Percentiles rank a stretch among this genome's conserved stretches.
These are phyloP conservation scores for Tolypocladium ophioglossoides DNA, from an alignment of 2,329 filamentous ascomycete species.

Conservation along the genomic window DNA sequence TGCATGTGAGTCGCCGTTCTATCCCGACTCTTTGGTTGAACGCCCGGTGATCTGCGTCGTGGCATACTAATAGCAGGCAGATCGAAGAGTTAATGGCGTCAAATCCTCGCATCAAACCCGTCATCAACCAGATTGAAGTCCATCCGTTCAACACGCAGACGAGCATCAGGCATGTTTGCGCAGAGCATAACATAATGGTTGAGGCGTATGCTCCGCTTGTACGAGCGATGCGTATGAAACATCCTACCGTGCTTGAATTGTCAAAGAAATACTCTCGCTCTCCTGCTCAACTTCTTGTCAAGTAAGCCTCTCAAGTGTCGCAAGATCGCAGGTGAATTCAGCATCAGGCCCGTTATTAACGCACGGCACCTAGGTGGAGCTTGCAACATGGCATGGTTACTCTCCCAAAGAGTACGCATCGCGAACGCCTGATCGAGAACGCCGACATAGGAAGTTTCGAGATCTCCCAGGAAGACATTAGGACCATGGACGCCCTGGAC, in stretches of 20 bases:
- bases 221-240: slow-evolving; percentile 57
- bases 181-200: slow-evolving; percentile 55
- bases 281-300: slow-evolving; percentile 62
- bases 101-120: slow-evolving; percentile 50
- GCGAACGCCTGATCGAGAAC: slow-evolving; percentile 55
- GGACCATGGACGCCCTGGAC: slow-evolving; percentile 52
- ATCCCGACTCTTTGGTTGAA: neutral
- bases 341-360: too few species aligned
- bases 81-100: slow-evolving; percentile 58
- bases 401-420: slow-evolving; percentile 60
- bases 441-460: slow-evolving; percentile 48
- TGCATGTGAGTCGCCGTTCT: slow-evolving; percentile 45
- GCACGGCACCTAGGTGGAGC: slow-evolving; percentile 48
- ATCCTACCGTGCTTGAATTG: slow-evolving; percentile 51
- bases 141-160: slow-evolving; percentile 72
- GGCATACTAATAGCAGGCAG: slow-evolving; percentile 19
- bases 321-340: too few species aligned
- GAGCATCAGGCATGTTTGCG: slow-evolving; percentile 56
- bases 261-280: slow-evolving; percentile 60
- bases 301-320: slow-evolving; percentile 16
- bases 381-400: slow-evolving; percentile 65
- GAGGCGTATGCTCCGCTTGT: slow-evolving; percentile 75
- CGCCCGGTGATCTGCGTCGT: neutral
- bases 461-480: slow-evolving; percentile 54
- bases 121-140: slow-evolving; percentile 73